These are phyloP conservation scores for Russula griseocarnosa DNA, from an alignment of 768 basidiomycete genomes.

Conservation along the genomic window DNA sequence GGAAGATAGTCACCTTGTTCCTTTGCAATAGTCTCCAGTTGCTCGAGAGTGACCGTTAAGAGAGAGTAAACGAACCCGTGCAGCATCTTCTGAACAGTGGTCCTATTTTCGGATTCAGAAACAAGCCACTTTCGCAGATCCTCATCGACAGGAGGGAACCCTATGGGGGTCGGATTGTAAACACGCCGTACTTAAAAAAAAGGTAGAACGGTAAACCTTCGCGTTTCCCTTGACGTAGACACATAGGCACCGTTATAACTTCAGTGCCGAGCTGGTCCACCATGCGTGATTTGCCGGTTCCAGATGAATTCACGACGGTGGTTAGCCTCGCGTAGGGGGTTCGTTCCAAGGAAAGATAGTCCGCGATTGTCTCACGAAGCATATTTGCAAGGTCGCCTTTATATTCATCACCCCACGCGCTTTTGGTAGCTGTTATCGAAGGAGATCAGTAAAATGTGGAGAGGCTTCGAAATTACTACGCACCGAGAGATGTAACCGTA, in stretches of 20 bases:
- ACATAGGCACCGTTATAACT: constrained; percentile 8
- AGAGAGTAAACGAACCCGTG: no score
- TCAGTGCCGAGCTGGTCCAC: background rate
- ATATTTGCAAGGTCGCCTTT: background rate
- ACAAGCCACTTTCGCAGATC: background rate
- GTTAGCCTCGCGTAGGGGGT: background rate
- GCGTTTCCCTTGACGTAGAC: background rate
- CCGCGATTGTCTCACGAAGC: background rate
- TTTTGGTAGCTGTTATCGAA: background rate
- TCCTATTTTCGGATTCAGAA: background rate
- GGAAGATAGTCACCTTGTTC: no score
- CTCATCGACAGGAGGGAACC: background rate
- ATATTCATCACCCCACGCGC: background rate
- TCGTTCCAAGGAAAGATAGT: background rate
- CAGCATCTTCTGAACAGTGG: no score
- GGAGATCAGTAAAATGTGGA: background rate
- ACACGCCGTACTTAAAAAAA: background rate
- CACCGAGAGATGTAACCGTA: background rate
- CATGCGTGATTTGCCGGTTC: constrained; percentile 6
- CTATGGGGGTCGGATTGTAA: background rate
- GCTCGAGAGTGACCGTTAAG: no score
- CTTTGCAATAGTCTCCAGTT: no score
- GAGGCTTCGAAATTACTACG: background rate
- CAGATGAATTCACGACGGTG: constrained; percentile 3
- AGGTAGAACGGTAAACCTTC: background rate